Percentiles rank a stretch among this genome's conserved stretches.
These are phyloP conservation scores for Penicillium paneum DNA, from an alignment of 2,329 filamentous ascomycete species.

Conservation along the genomic window DNA sequence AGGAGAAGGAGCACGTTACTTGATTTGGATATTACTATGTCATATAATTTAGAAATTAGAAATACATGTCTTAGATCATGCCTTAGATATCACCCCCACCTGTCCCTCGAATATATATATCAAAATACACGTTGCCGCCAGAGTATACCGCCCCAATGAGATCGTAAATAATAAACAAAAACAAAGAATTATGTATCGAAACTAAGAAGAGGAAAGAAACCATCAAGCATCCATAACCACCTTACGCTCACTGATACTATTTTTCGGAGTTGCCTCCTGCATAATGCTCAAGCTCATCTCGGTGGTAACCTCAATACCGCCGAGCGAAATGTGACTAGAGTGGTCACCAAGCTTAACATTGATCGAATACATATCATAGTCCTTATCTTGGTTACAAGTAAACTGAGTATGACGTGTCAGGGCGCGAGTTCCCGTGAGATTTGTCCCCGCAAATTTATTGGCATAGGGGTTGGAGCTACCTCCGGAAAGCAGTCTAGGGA, in stretches of 20 bases:
- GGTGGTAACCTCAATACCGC: constrained; percentile 33
- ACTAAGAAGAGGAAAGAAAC: background rate
- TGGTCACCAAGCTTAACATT: constrained; percentile 24
- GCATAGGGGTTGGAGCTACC: constrained; percentile 27
- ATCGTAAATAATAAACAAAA: constrained; percentile 4
- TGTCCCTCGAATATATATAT: background rate
- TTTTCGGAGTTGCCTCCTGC: constrained; percentile 21
- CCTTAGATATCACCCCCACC: background rate
- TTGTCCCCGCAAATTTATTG: constrained; percentile 16
- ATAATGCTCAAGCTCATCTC: constrained; percentile 27
- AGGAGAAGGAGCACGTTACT: constrained; percentile 35
- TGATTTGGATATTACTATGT: background rate
- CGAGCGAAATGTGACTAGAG: constrained; percentile 11
- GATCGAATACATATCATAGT: constrained; percentile 31
- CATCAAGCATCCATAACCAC: constrained; percentile 24
- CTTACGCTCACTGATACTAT: constrained; percentile 20
- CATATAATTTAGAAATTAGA: background rate
- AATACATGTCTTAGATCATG: background rate
- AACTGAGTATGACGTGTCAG: constrained; percentile 20
- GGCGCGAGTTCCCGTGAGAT: constrained; percentile 13
- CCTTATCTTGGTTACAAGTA: constrained; percentile 20
- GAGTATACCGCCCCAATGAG: constrained; percentile 9
- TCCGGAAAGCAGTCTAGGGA: constrained; percentile 36
- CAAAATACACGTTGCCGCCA: background rate
- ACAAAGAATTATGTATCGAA: background rate